Evolutionary conservation across 2,329 filamentous ascomycete species (phyloP), one percentile per base, ranked within the genome.

Genomic region (Dactylellina sp.): DNA sequence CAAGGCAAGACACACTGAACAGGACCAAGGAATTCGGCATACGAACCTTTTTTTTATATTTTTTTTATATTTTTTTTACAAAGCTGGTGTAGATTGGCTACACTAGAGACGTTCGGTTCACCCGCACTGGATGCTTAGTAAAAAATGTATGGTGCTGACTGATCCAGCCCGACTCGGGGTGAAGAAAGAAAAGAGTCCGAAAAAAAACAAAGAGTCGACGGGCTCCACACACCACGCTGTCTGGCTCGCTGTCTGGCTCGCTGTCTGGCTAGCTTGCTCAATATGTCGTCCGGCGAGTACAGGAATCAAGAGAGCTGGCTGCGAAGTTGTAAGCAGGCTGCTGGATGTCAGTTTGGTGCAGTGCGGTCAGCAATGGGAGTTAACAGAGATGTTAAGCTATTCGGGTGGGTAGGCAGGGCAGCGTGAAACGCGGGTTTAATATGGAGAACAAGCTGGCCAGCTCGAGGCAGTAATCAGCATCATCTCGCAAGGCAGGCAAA

Each of bases 51-150:
- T 57, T 60, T 52, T 60, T 40, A n/a, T n/a, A n/a, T n/a, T n/a
- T n/a, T n/a, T n/a, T n/a, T n/a, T n/a, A n/a, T n/a, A n/a, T n/a
- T n/a, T n/a, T n/a, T n/a, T n/a, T n/a, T n/a, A n/a, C 28, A 14
- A 16, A 14, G 11, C 32, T 25, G 20, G 46, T 42, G 39, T n/a
- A 28, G 32, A 25, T 50, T 18, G 24, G 24, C 39, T 49, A 18
- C 42, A 24, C 68, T 60, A 53, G 68, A 60, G 70, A 52, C 28
- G 32, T 53, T 74, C 70, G 70, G 70, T 66, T 61, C 37, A 55
- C 61, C 70, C 70, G 70, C 70, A 50, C 70, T 61, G 61, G 49
- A 39, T 64, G 68, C 70, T 74, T 66, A 74, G 70, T 74, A 49
- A 74, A 66, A 61, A 46, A 39, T 44, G 61, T 46, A 55, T 20